Conservation (phyloP, 2,329 filamentous ascomycete species). For the Plectosphaerella sp. region DNA sequence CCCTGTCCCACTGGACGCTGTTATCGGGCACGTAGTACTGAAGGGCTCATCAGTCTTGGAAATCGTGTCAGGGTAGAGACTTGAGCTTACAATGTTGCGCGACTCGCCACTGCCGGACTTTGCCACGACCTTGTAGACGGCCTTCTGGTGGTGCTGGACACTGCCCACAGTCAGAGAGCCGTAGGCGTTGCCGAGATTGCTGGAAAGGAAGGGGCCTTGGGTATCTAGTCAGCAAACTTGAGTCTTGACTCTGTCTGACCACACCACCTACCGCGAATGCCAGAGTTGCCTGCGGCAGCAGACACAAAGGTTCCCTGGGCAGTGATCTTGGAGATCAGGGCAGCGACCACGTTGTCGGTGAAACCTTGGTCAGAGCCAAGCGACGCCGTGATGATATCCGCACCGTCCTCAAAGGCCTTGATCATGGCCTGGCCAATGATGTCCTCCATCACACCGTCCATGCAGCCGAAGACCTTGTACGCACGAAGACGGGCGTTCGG, state of each 20-base stretch:
- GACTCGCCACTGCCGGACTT: constrained; percentile 2
- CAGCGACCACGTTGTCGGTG: constrained; percentile 9
- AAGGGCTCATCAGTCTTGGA: background rate
- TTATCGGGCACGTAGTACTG: background rate
- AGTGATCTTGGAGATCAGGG: background rate
- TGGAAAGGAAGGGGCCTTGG: constrained; percentile 3
- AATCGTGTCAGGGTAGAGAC: background rate
- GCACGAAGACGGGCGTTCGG: constrained; percentile 33
- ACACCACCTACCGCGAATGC: constrained; percentile 2
- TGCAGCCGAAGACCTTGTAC: constrained; percentile 31
- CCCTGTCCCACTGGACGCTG: background rate
- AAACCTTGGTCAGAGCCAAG: constrained; percentile 19
- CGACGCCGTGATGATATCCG: constrained; percentile 24
- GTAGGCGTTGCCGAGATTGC: constrained; percentile 1
- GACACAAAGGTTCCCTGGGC: constrained; percentile 3
- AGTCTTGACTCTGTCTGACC: no score
- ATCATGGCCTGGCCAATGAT: constrained; percentile 11
- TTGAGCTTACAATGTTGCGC: constrained; percentile 1
- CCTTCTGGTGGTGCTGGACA: background rate
- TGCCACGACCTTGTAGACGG: background rate
- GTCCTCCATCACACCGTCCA: constrained; percentile 7
- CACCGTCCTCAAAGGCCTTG: constrained; percentile 16
- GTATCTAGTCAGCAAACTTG: background rate
- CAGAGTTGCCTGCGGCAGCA: constrained; percentile 4
- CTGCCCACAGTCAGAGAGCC: constrained; percentile 4